phyloP scores from a whole-genome alignment of 1,139 yeast species.

The Geotrichum candidum region DNA sequence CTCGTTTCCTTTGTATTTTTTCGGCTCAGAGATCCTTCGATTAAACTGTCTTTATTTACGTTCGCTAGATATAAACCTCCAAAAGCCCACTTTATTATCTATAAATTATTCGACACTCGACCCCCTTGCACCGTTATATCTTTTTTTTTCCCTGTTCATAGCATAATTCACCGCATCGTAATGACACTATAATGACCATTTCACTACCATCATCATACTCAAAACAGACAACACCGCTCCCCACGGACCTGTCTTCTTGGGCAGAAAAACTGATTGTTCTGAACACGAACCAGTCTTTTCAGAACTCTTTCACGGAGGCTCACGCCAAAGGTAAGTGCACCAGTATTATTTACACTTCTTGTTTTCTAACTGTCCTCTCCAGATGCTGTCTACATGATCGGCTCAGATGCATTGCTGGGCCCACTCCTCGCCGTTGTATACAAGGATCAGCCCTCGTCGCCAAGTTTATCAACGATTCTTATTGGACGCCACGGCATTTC shows the following conservation, averaged over 20 bases:
- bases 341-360: neutral
- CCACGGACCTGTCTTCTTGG: constrained; percentile 1
- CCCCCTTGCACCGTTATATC: neutral
- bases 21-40: neutral
- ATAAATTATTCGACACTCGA: neutral
- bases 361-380: neutral
- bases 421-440: constrained; percentile 33
- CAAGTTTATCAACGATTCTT: constrained; percentile 49
- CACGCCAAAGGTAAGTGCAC: constrained; percentile 11
- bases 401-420: constrained; percentile 36
- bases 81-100: neutral
- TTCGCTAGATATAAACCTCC: too few species aligned
- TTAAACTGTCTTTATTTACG: neutral
- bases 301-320: constrained; percentile 7
- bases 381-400: constrained; percentile 38
- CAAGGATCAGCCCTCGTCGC: constrained; percentile 19
- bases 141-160: neutral
- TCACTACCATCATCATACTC: neutral
- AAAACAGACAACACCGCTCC: neutral
- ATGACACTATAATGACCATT: neutral
- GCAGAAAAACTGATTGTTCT: constrained; percentile 11
- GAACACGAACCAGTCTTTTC: constrained; percentile 8
- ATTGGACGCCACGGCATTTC: constrained; percentile 68
- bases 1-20: neutral
- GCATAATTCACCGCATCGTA: neutral